Percentiles rank a stretch among this genome's conserved stretches.
phyloP scores from a whole-genome alignment of 2,329 filamentous ascomycete species.

The Fusarium protoensiforme region DNA sequence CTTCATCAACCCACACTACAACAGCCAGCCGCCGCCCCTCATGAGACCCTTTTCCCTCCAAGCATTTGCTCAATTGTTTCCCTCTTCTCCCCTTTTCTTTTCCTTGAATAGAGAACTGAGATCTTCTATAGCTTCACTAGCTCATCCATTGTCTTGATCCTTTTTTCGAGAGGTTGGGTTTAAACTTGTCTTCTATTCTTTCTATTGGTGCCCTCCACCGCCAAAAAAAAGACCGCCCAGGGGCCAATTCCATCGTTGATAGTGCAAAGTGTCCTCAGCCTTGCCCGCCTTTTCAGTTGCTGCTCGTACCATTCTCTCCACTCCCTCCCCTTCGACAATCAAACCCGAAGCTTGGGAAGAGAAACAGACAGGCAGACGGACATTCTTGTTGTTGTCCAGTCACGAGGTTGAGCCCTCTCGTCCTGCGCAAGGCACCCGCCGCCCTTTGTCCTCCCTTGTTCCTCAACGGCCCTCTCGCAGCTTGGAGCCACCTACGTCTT shows the following conservation, averaged over 20 bases:
- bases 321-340: constrained; percentile 8
- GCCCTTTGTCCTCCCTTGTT: not conserved
- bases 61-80: not conserved
- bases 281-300: constrained; percentile 29
- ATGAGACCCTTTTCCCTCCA: constrained; percentile 16
- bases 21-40: not conserved
- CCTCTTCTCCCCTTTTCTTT: not conserved
- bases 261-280: constrained; percentile 47
- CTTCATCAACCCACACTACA: constrained; percentile 21
- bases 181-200: not conserved
- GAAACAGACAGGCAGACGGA: constrained; percentile 3
- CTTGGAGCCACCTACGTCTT: constrained; percentile 26
- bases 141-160: not conserved
- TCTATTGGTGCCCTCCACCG: constrained; percentile 14
- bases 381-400: constrained; percentile 7
- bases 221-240: constrained; percentile 14
- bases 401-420: not conserved
- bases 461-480: not conserved
- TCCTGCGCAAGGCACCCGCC: not conserved
- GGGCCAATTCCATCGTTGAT: constrained; percentile 11
- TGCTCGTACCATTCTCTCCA: constrained; percentile 17
- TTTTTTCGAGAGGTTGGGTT: not conserved
- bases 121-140: not conserved
- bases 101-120: not conserved
- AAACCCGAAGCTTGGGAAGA: not conserved